These are phyloP conservation scores for Lachnellula hyalina DNA, from an alignment of 2,329 filamentous ascomycete species.

Conservation along the genomic window DNA sequence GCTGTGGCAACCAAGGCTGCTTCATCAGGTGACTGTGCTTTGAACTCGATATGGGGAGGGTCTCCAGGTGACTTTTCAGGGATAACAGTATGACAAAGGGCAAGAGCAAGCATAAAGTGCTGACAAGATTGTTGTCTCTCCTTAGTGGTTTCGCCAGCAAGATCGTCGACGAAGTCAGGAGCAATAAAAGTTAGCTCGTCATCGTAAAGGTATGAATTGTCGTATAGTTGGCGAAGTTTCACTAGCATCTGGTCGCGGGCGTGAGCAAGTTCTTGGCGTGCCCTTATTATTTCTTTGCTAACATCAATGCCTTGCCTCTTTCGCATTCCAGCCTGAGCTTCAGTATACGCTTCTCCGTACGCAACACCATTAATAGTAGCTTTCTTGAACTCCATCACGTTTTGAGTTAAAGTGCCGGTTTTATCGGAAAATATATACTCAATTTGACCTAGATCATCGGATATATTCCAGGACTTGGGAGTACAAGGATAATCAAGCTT, in stretches of 20 bases:
- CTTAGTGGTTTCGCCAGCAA: conserved; percentile 69
- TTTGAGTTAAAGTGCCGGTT: conserved; percentile 82
- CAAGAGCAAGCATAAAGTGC: conserved; percentile 89
- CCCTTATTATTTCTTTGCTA: conserved; percentile 69
- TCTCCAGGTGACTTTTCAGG: conserved; percentile 84
- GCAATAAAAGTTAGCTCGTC: conserved; percentile 90
- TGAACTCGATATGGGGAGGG: conserved; percentile 86
- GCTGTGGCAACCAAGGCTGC: conserved; percentile 91
- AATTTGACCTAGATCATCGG: conserved; percentile 94
- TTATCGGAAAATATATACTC: conserved; percentile 99
- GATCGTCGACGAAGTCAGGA: conserved; percentile 79
- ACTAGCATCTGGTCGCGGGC: conserved; percentile 69
- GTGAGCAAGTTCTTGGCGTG: conserved; percentile 70
- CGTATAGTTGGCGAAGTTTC: conserved; percentile 68
- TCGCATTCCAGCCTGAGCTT: conserved; percentile 94
- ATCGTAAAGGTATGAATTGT: conserved; percentile 88
- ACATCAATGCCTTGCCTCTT: conserved; percentile 83
- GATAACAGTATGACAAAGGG: conserved; percentile 95
- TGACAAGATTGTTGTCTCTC: conserved; percentile 75
- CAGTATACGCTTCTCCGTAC: conserved; percentile 96
- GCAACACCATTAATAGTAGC: conserved; percentile 92
- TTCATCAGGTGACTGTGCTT: conserved; percentile 95
- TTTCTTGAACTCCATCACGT: conserved; percentile 99
- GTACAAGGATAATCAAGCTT: conserved; percentile 90
- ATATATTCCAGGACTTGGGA: conserved; percentile 98